Conservation (phyloP, 2,329 filamentous ascomycete species). For the Aspergillus flavus region DNA sequence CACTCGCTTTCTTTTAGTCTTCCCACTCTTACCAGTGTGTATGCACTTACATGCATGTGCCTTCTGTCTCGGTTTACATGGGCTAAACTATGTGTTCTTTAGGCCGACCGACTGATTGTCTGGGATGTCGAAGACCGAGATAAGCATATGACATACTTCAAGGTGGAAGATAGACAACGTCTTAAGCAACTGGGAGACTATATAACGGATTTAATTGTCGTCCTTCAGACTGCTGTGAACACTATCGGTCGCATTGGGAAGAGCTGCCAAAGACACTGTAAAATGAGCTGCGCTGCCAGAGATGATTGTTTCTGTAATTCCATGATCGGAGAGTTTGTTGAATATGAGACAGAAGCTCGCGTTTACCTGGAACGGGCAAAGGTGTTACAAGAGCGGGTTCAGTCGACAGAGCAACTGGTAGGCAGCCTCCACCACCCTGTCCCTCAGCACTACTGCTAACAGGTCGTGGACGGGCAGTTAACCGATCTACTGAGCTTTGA, state of each 20-base stretch:
- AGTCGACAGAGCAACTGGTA: conserved; percentile 15
- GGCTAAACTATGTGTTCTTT: neutral
- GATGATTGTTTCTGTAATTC: conserved; percentile 1
- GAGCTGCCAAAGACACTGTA: conserved; percentile 11
- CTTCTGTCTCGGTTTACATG: neutral
- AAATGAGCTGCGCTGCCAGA: neutral
- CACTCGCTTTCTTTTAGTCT: neutral
- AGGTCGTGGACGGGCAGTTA: neutral
- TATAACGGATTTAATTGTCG: conserved; percentile 15
- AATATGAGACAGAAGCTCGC: conserved; percentile 7
- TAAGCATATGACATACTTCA: neutral
- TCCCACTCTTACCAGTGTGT: neutral
- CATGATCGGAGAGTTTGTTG: conserved; percentile 12
- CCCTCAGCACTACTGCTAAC: neutral
- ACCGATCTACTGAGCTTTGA: conserved; percentile 15
- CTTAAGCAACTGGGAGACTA: conserved; percentile 16
- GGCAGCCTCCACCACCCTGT: neutral
- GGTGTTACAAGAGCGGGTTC: conserved; percentile 12
- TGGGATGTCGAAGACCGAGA: conserved; percentile 5
- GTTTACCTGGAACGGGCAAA: conserved; percentile 13
- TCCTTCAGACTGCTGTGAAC: conserved; percentile 12
- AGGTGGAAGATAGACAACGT: conserved; percentile 12
- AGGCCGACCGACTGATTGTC: conserved; percentile 11
- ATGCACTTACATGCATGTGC: neutral
- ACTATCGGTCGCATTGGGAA: conserved; percentile 9